Evolutionary conservation across 2,329 filamentous ascomycete genomes (phyloP), one percentile per base, ranked within the genome.

Genomic region (Colletotrichum ledebouriae): DNA sequence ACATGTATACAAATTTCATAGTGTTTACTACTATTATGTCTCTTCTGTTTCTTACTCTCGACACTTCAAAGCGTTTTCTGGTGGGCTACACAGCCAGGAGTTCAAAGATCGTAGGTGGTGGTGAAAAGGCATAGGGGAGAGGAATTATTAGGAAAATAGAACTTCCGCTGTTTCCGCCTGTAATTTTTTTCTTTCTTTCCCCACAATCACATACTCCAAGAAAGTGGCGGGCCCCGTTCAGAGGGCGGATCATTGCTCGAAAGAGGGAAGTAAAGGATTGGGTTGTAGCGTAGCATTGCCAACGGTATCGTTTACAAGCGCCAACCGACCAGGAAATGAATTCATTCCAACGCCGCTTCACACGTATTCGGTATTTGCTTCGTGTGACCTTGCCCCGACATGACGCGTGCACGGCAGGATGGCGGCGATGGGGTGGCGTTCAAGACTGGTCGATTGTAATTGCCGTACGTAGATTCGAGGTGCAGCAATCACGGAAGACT

Each of bases 1-100:
- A 64, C 55, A 17, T 68, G 59, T 68, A 59, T 42, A 67, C 42
- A 63, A 50, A 29, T 47, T 58, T 12, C 60, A 64, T 68, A 64
- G 60, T 68, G 46, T 64, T 39, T 68, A 59, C 9, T 46, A n/a
- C 9, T 46, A n/a, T 64, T 22, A 39, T 64, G 15, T 53, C 34
- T 37, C 47, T 53, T 25, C 37, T 53, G 46, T 61, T 15, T 15
- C 10, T 7, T 25, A 25, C 49, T 17, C 20, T 44, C 42, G 49
- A 42, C 13, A 64, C 29, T 55, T 13, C 33, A 29, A 13, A 52
- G 64, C 64, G 50, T 58, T 49, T 41, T 52, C 13, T n/a, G 15
- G n/a, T 15, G 37, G 37, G 42, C 42, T 59, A 33, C n/a, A 41
- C 20, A 42, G 47, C 57, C 41, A 34, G 60, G 65, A 64, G 60